Evolutionary conservation across 495 filamentous ascomycete genomes (phyloP).

Genomic region (Hypoxylon fuscum): DNA sequence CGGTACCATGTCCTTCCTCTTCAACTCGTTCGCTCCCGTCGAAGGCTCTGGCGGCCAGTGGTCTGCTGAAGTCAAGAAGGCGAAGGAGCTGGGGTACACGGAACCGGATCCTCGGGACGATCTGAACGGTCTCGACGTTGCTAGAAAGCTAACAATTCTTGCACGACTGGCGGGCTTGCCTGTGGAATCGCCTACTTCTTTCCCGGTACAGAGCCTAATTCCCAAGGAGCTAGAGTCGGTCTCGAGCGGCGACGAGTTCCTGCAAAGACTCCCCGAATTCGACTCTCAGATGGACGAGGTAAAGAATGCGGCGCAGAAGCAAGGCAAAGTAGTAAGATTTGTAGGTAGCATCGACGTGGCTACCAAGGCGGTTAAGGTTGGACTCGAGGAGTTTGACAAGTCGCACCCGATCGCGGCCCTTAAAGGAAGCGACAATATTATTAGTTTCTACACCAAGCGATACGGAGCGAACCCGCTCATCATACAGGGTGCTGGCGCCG

Average conservation of each 20-base stretch:
- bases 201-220: slow-evolving; percentile 92
- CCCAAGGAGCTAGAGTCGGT: slow-evolving; percentile 81
- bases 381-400: slow-evolving; percentile 84
- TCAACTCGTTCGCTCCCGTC: slow-evolving; percentile 90
- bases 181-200: slow-evolving; percentile 79
- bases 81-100: slow-evolving; percentile 94
- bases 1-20: slow-evolving; percentile 94
- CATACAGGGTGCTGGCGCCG: slow-evolving; percentile 93
- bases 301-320: slow-evolving; percentile 78
- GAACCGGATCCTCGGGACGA: slow-evolving; percentile 97
- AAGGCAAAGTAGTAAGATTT: slow-evolving; percentile 92
- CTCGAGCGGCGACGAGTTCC: slow-evolving; percentile 80
- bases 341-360: slow-evolving; percentile 91
- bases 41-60: slow-evolving; percentile 76
- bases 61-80: slow-evolving; percentile 86
- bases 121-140: slow-evolving; percentile 94
- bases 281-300: slow-evolving; percentile 84
- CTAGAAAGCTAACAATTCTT: slow-evolving; percentile 94
- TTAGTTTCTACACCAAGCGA: slow-evolving; percentile 95
- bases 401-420: slow-evolving; percentile 88
- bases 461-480: slow-evolving; percentile 91
- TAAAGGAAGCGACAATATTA: slow-evolving; percentile 97
- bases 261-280: slow-evolving; percentile 76
- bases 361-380: slow-evolving; percentile 81
- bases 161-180: slow-evolving; percentile 82